Base-by-base conservation (phyloP, 2,329 filamentous ascomycete species). In the Phyllosticta citriasiana region DNA sequence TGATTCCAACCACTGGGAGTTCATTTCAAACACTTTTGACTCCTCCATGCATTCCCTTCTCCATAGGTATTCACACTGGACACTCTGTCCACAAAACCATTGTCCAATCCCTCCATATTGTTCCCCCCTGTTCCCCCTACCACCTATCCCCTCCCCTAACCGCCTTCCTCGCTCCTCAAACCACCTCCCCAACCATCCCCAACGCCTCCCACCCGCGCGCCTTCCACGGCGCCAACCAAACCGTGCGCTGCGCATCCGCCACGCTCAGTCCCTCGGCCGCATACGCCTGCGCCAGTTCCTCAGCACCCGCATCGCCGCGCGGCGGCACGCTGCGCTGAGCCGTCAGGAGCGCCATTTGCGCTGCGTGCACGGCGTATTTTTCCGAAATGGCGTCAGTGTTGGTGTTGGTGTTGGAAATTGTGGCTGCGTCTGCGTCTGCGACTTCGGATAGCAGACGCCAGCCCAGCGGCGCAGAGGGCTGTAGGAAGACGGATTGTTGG, bases 201-300 rank as follows among this genome's bases (percentile, higher is more conserved):
- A 89, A 69, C 2, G 79, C 80, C 61, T 78, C 76, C 90, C 90
- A 94, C 0, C 86, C 86, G 24, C 76, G 76, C 53, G 66, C 72
- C 62, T 77, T 79, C 92, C 93, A 97, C 5, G 94, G 94, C 47
- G 92, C 89, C 66, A 95, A 73, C 73, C 94, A 82, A 54, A 91
- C 82, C 6, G 88, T 87, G 65, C 82, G 83, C 73, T 96, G 88
- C 24, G 89, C 87, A 79, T 96, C 88, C 3, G 82, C 83, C 3
- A 84, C 80, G 62, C 78, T 55, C 83, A 47, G n/a, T 0, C 88
- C 86, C 0, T 88, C 91, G 0, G 88, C 87, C 1, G 88, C 84
- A 77, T 89, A 91, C 4, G 90, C 88, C 65, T 79, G 78, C 1
- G 89, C 84, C 60, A 97, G 74, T 63, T 90, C 88, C 25, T 80